A percentile compares a stretch with the other conserved stretches of the same genome.
phyloP scores from a whole-genome alignment of 139 green algal genomes.

The Volvox africanus region DNA sequence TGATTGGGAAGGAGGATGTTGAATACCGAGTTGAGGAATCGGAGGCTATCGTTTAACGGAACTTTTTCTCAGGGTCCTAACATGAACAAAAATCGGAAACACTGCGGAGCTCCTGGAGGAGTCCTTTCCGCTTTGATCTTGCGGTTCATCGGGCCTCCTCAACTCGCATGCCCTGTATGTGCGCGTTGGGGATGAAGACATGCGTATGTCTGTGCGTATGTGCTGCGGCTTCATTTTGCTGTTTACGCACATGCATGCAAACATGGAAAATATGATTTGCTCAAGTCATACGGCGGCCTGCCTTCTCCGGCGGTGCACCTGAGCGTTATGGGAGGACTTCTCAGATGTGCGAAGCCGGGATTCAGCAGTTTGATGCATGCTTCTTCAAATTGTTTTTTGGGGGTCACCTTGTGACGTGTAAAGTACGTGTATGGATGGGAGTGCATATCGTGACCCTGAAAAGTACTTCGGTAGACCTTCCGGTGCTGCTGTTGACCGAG shows the following conservation, averaged over 20 bases:
- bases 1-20: too few species aligned
- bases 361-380: neutral
- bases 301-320: too few species aligned
- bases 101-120: too few species aligned
- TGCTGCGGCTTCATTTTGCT: neutral
- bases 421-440: neutral
- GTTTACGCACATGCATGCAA: neutral
- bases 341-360: too few species aligned
- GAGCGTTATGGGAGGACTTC: neutral
- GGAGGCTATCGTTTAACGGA: too few species aligned
- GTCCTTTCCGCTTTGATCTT: too few species aligned
- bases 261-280: neutral
- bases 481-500: neutral
- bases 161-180: too few species aligned
- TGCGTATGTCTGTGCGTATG: neutral
- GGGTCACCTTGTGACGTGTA: neutral
- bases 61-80: too few species aligned
- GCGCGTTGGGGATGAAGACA: too few species aligned
- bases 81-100: too few species aligned
- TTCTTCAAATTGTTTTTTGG: neutral
- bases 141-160: too few species aligned
- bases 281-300: neutral
- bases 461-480: neutral
- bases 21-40: too few species aligned
- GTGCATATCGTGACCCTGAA: neutral